Conservation (phyloP, 2,329 filamentous ascomycete genomes). For the Orbilia javanica region DNA sequence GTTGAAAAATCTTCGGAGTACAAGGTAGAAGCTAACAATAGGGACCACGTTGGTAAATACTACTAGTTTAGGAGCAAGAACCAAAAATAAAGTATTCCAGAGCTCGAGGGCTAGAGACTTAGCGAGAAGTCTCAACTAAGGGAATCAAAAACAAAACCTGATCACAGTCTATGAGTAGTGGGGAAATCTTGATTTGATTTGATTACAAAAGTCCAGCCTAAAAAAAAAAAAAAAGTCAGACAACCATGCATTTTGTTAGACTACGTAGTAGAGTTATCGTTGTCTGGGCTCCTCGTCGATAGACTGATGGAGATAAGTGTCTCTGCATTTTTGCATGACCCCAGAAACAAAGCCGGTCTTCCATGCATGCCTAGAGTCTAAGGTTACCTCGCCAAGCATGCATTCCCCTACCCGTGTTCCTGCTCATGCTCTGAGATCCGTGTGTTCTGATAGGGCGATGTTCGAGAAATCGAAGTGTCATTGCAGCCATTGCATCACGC, state of each 20-base stretch:
- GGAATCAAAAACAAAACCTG: background rate
- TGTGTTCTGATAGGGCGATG: conserved; percentile 39
- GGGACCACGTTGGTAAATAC: conserved; percentile 20
- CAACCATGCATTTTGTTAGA: background rate
- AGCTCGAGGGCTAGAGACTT: background rate
- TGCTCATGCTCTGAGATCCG: conserved; percentile 31
- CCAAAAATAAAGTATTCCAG: conserved; percentile 33
- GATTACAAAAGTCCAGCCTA: too few species aligned
- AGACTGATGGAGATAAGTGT: conserved; percentile 42
- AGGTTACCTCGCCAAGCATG: conserved; percentile 48
- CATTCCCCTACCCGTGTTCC: conserved; percentile 39
- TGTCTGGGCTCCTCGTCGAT: conserved; percentile 11
- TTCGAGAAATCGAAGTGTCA: background rate
- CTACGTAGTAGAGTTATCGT: background rate
- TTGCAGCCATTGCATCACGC: conserved; percentile 48
- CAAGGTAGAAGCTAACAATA: background rate
- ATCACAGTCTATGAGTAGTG: background rate
- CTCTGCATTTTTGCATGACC: conserved; percentile 20
- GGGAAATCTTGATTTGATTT: too few species aligned
- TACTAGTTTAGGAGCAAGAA: background rate
- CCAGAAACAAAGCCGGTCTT: conserved; percentile 23
- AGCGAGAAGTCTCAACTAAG: background rate
- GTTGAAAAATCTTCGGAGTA: background rate
- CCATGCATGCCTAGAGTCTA: conserved; percentile 42
- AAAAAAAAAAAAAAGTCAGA: background rate